Evolutionary conservation across 2,329 filamentous ascomycete species (phyloP), one percentile per base, ranked within the genome.

Genomic region (Trichoderma hamatum): DNA sequence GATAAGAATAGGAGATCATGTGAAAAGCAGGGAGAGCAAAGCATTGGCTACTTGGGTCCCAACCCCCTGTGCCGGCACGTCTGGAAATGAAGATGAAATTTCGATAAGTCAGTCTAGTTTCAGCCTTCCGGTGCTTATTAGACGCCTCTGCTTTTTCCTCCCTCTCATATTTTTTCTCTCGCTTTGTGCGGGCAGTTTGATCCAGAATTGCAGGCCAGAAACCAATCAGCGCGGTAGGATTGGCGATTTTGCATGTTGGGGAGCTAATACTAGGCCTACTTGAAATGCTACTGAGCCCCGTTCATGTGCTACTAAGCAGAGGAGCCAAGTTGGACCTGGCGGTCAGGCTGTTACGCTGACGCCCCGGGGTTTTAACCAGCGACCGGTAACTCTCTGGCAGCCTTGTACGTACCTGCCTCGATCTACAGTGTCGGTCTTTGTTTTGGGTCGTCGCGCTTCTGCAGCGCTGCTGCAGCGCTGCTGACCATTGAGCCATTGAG

Each of bases 1-100:
- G 63, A 58, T 66, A 58, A 66, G 63, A 66, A 66, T 66, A 66
- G 63, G 63, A 66, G 63, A 66, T 66, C 52, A 28, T 56, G 24
- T 39, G 52, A 28, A 43, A 66, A 58, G 39, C 63, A 66, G 63
- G 63, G 63, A 54, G 61, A 14, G 34, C 46, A 24, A n/a, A 54
- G 51, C 34, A 54, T 63, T 34, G 51, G 60, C n/a, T 62, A 28
- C 52, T 30, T 30, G 52, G 14, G 46, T 5, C 24, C 36, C 34
- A 43, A 32, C 28, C 54, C 34, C 63, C 39, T 58, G 63, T 36
- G 39, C 39, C 14, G 52, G 26, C 28, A 46, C 24, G 28, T 36
- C 51, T 59, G 21, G 28, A 52, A 49, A 67, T 60, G 30, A 60
- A 43, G 16, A 11, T 49, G 28, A 28, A 51, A 46, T 56, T 66